phyloP scores from a whole-genome alignment of 164 flowering plant species.

The Houttuynia cordata region DNA sequence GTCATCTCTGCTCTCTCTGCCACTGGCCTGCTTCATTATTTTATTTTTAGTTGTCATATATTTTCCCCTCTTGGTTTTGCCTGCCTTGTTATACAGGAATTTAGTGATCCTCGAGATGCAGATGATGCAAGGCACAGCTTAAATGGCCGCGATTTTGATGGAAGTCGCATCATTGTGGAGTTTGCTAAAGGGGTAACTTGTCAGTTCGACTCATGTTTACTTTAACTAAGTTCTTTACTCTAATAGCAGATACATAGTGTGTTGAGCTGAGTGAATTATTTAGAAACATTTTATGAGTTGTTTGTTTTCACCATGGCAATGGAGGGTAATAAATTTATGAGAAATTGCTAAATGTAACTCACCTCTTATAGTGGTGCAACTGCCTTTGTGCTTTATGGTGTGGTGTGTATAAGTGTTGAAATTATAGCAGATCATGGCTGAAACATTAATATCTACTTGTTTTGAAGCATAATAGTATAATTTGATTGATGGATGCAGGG shows the following conservation, averaged over 20 bases:
- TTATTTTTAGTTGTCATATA: neutral
- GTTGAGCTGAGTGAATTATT: no score
- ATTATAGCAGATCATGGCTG: no score
- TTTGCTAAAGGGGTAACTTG: constrained; percentile 70
- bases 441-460: neutral
- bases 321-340: no score
- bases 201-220: neutral
- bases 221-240: no score
- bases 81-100: constrained; percentile 38
- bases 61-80: constrained; percentile 4
- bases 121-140: constrained; percentile 66
- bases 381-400: no score
- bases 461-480: neutral
- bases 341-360: no score
- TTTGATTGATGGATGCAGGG: constrained; percentile 12
- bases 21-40: neutral
- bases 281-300: no score
- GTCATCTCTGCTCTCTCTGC: constrained; percentile 18
- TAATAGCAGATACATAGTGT: no score
- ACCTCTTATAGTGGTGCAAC: no score
- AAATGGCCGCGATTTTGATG: constrained; percentile 29
- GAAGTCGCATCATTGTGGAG: constrained; percentile 80
- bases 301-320: no score
- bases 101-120: constrained; percentile 92
- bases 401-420: no score